These are phyloP conservation scores for Chenopodium suecicum DNA, from an alignment of 148 eudicot genomes.

Conservation along the genomic window DNA sequence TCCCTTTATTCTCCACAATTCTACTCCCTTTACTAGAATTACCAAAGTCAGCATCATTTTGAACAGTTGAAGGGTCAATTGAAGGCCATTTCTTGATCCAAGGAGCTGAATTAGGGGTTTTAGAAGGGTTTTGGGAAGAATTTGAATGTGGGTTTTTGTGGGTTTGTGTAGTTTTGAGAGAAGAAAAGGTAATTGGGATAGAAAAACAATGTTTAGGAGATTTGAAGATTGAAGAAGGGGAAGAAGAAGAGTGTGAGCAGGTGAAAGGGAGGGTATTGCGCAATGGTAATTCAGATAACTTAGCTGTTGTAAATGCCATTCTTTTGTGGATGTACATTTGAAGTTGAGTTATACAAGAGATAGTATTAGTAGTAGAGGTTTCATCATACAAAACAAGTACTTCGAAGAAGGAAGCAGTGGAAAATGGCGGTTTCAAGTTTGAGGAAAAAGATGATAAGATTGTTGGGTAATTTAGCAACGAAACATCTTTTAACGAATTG, in stretches of 20 bases:
- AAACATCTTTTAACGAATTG: too few relatives aligned
- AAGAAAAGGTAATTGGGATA: slow-evolving; percentile 42
- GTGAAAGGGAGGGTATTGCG: slow-evolving; percentile 30
- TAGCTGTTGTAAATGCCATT: slow-evolving; percentile 39
- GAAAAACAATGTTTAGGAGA: slow-evolving; percentile 37
- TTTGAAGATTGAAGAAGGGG: slow-evolving; percentile 30
- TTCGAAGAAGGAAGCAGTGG: not conserved
- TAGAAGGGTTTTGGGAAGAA: slow-evolving; percentile 27
- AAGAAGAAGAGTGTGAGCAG: slow-evolving; percentile 24
- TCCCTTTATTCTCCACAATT: slow-evolving; percentile 25
- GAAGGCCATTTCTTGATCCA: slow-evolving; percentile 79
- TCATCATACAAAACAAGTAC: slow-evolving; percentile 2
- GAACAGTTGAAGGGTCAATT: slow-evolving; percentile 21
- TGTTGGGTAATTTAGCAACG: not conserved
- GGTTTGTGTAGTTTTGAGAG: slow-evolving; percentile 41
- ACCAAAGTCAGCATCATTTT: slow-evolving; percentile 4
- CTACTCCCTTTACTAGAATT: slow-evolving; percentile 6
- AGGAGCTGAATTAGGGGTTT: slow-evolving; percentile 42
- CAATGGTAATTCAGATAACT: slow-evolving; percentile 43
- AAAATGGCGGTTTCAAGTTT: not conserved
- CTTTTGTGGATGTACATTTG: slow-evolving; percentile 30
- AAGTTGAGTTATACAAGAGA: not conserved
- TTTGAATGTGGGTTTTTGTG: slow-evolving; percentile 34
- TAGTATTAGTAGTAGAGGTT: slow-evolving; percentile 5
- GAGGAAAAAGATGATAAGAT: not conserved